These are phyloP conservation scores for Dictyophora rubrovolvata DNA, from an alignment of 768 basidiomycete species.

Conservation along the genomic window DNA sequence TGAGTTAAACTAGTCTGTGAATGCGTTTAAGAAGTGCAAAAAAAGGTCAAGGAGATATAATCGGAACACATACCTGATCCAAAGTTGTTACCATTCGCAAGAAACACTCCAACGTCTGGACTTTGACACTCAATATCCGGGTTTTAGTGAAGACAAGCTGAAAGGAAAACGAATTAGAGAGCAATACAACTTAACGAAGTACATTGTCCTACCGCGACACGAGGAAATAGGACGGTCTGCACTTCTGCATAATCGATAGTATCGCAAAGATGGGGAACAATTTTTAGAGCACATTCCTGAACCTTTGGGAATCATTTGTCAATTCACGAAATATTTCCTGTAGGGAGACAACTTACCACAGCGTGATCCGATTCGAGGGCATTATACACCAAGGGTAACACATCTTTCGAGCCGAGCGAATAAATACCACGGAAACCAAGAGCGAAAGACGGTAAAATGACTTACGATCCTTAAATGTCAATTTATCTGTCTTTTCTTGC, in stretches of 20 bases:
- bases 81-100: constrained; percentile 80
- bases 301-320: constrained; percentile 37
- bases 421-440: neutral
- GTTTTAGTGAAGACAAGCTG: constrained; percentile 93
- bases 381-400: constrained; percentile 92
- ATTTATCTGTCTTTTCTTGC: constrained; percentile 81
- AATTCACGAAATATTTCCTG: constrained; percentile 3
- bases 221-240: constrained; percentile 80
- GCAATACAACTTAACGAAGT: neutral
- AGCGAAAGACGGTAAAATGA: constrained; percentile 9
- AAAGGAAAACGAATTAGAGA: constrained; percentile 6
- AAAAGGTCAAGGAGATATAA: neutral
- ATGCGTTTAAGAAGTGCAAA: neutral
- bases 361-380: constrained; percentile 94
- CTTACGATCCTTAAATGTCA: constrained; percentile 81
- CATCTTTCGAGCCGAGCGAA: constrained; percentile 42
- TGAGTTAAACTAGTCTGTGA: constrained; percentile 75
- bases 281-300: constrained; percentile 80
- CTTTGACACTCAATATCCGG: constrained; percentile 81
- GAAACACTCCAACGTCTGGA: constrained; percentile 77
- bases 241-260: constrained; percentile 93
- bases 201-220: constrained; percentile 65
- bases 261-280: constrained; percentile 83
- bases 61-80: constrained; percentile 51
- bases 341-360: constrained; percentile 33